Evolutionary conservation across 371 early-diverging fungal species (phyloP).

Genomic region (Mucor sp.): DNA sequence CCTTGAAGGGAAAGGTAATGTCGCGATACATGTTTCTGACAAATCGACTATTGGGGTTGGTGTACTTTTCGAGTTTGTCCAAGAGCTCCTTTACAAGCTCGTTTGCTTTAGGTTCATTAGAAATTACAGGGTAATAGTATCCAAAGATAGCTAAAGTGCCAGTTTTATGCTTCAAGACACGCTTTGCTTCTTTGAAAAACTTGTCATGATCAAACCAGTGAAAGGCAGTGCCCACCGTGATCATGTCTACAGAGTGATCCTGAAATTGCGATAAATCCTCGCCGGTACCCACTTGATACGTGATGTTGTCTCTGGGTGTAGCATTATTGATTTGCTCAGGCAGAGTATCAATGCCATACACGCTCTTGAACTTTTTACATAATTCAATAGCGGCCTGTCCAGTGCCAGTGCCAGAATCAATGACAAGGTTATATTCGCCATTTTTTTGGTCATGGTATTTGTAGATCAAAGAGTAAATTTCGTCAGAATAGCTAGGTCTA

Average conservation of each 20-base stretch:
- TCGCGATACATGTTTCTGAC: constrained; percentile 39
- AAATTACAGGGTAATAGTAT: constrained; percentile 53
- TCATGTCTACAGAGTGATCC: constrained; percentile 47
- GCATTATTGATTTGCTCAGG: constrained; percentile 52
- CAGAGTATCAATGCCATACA: constrained; percentile 57
- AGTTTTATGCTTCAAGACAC: constrained; percentile 59
- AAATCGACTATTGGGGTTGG: constrained; percentile 38
- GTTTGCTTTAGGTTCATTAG: constrained; percentile 38
- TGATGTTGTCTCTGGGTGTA: constrained; percentile 42
- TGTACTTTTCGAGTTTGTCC: constrained; percentile 34
- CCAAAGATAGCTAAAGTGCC: constrained; percentile 73
- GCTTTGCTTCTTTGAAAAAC: constrained; percentile 63
- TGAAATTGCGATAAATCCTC: constrained; percentile 41
- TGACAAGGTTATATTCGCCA: constrained; percentile 28
- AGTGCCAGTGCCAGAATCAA: constrained; percentile 61
- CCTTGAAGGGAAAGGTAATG: constrained; percentile 35
- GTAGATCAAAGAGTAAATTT: constrained; percentile 34
- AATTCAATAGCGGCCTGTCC: constrained; percentile 55
- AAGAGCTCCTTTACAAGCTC: constrained; percentile 25
- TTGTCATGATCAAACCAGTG: constrained; percentile 68
- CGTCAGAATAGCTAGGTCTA: constrained; percentile 46
- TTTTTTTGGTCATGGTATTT: constrained; percentile 37
- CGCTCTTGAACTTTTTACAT: constrained; percentile 46
- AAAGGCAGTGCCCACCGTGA: constrained; percentile 63
- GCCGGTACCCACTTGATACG: constrained; percentile 49